Evolutionary conservation across 371 early-diverging fungal genomes (phyloP), one percentile per base, ranked within the genome.

Genomic region (Actinomortierella ambigua): DNA sequence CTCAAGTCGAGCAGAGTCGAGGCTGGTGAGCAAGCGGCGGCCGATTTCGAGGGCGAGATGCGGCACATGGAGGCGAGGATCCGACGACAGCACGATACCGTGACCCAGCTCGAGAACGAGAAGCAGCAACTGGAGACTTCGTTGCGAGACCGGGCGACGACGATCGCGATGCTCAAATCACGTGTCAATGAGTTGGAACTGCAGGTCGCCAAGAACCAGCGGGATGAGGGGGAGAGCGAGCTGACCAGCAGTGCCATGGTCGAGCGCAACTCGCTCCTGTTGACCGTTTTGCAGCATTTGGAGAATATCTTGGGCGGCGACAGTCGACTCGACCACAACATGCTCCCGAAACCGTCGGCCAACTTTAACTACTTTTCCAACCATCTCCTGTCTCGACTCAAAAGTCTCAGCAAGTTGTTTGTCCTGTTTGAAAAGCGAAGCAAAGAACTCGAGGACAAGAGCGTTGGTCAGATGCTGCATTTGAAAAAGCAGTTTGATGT

Each of bases 191-290:
- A 75, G 3, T 48, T 75, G 46, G 75, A 75, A 42, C 50, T 66
- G 11, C 57, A 73, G 23, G 47, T 63, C 15, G 48, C 64, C 0
- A 51, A 75, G 50, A 75, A 58, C 5, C 67, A 73, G 28, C 44
- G 55, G 42, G 75, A 67, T 8, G 61, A 67, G 5, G 18, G 18
- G 8, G 39, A 57, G 2, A 46, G 51, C 0, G 61, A 61, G 46
- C 22, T 57, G 2, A 53, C 76, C 9, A 76, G 65, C 49, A 56
- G 48, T 15, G 75, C 63, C 24, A 69, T 79, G 13, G 53, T 57
- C 0, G 77, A 79, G 46, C 73, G 79, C 20, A 75, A 79, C 54
- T 68, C 75, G 14, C 61, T 79, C 26, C 69, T 79, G 17, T 41
- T 77, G 13, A 63, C 62, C 4, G 69, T 69, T 6, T 63, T 68